Evolutionary conservation across 2,329 filamentous ascomycete species (phyloP).

Genomic region (Fusarium sp.): DNA sequence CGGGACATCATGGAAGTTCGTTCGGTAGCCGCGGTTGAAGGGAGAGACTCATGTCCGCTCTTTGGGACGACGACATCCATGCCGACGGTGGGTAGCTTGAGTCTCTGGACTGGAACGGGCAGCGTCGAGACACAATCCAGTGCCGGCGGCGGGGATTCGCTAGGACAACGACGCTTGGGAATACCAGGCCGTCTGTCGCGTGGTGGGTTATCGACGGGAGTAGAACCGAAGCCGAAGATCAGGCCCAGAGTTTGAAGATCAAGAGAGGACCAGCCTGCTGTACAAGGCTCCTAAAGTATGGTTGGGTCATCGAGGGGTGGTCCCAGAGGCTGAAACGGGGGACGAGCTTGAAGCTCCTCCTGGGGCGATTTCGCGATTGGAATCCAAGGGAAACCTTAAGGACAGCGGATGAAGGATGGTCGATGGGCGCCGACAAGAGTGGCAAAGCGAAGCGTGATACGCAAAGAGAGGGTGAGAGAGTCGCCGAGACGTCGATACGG

Average conservation of each 20-base stretch:
- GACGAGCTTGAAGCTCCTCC: constrained; percentile 21
- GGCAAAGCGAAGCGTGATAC: constrained; percentile 6
- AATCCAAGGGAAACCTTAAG: constrained; percentile 36
- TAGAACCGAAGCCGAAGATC: constrained; percentile 7
- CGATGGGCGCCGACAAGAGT: constrained; percentile 4
- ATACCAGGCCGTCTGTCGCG: constrained; percentile 28
- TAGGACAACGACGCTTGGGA: constrained; percentile 31
- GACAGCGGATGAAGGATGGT: constrained; percentile 10
- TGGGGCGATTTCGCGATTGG: constrained; percentile 30
- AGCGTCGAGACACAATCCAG: constrained; percentile 45
- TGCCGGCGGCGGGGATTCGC: constrained; percentile 34
- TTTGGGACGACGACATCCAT: constrained; percentile 45
- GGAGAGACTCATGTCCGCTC: constrained; percentile 44
- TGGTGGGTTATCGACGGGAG: constrained; percentile 20
- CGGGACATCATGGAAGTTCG: constrained; percentile 39
- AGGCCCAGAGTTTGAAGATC: constrained; percentile 16
- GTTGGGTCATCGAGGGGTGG: constrained; percentile 37
- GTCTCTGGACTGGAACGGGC: constrained; percentile 44
- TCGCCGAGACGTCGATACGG: constrained; percentile 15
- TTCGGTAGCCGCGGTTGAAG: constrained; percentile 36
- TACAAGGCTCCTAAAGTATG: constrained; percentile 26
- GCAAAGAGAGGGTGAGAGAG: constrained; percentile 27
- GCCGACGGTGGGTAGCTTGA: constrained; percentile 35
- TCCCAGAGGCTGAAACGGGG: constrained; percentile 39
- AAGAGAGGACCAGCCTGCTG: constrained; percentile 24